Evolutionary conservation across 73 alveolate species (phyloP), one percentile per base, ranked within the genome.

Genomic region (Paraurostyla sp.): DNA sequence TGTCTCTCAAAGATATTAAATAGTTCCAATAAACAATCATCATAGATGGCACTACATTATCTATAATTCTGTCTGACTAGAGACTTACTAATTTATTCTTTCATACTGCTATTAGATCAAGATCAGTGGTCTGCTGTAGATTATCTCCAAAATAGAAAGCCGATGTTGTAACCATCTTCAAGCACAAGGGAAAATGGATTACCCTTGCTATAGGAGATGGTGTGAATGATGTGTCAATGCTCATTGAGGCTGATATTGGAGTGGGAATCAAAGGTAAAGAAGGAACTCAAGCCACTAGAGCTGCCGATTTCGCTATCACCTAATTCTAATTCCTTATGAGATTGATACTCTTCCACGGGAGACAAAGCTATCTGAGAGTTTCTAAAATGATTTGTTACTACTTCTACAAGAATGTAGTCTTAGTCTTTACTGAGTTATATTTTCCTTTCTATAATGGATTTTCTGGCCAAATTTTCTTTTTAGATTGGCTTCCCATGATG

Each of bases 191-290:
- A 3, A 71, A 83, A 30, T 81, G 84, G 88, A 78, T 90, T 29
- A 93, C 99, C 2, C 83, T 96, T 50, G 96, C 98, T 15, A 95
- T 96, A 7, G 99, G 99, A 18, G 99, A 96, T 95, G 99, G 99
- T 13, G 99, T 98, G 0, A 96, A 96, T 90, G 99, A 96, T 93
- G 99, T 96, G 0, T 91, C 95, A 27, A 96, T 96, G 99, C 91
- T 96, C 13, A 45, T 75, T 32, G 97, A 95, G 80, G 93, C 98
- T 25, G 93, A 94, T 62, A 91, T 94, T 3, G 96, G 98, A 3
- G 91, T 94, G 23, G 98, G 98, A 11, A 91, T 94, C 32, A 84
- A 68, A 45, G 98, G 98, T 0, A 75, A 86, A 41, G 98, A 94
- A 62, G 98, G 98, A 0, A 65, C 69, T 0, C 83, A 90, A 42